Base-by-base conservation (phyloP, 192 early-diverging fungal species). In the Coemansia sp. region DNA sequence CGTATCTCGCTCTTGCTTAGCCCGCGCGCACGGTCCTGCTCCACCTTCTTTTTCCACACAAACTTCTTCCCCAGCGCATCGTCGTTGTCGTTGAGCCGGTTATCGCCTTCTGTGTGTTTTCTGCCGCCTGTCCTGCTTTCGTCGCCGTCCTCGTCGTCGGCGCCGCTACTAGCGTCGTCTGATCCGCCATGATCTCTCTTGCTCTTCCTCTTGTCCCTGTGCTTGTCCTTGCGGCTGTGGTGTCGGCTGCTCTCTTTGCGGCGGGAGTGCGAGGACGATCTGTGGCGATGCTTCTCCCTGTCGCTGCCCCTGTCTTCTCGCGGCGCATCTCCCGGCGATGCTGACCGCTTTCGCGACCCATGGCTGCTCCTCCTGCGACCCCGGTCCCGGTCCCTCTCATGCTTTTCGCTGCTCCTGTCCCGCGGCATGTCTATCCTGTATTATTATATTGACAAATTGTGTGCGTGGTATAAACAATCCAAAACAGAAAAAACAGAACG, bases 21-120 rank as follows among this genome's bases (percentile, higher is more conserved):
- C 2, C 95, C 85, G 15, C 88, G 86, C 8, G 82, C 69, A 56
- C 91, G 90, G 62, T 97, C 96, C 37, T 86, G 80, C 68, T 96
- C 92, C 5, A 91, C 84, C 67, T 98, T 98, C 73, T 98, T 97
- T 47, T 91, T 84, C 96, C 96, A 98, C 19, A 92, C 90, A 75
- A 98, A 98, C 71, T 95, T 96, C 58, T 87, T 85, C 43, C 86
- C 84, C 8, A 97, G 83, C 39, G 93, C 91, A 5, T 81, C 75
- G 71, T 97, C 93, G 2, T 32, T 32, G 32, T 32, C 52, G 54
- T 90, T 89, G 42, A 95, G 92, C 2, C 92, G 92, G 69, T 93
- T 95, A 56, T 93, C 90, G 0, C 84, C 70, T 60, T 89, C 89
- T 23, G 86, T 86, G 75, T 97, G 95, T 18, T 56, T 61, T 39